These are phyloP conservation scores for Lachancea sp. DNA, from an alignment of 805 yeast species.

Conservation along the genomic window DNA sequence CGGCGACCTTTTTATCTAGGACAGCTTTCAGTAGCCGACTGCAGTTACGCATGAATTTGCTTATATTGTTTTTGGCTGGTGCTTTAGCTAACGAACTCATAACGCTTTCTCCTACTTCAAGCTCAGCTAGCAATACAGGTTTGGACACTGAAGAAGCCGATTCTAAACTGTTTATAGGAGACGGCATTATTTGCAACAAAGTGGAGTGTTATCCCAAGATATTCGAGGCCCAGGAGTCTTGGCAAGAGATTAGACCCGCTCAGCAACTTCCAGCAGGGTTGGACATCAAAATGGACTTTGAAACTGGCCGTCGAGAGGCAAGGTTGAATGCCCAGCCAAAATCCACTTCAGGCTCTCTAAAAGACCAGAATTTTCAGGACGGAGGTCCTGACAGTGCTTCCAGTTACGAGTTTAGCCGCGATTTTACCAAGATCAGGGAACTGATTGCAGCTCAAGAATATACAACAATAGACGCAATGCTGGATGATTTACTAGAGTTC, in stretches of 20 bases:
- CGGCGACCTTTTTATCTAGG: too few relatives aligned
- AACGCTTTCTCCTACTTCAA: constrained; percentile 3
- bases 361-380: constrained; percentile 15
- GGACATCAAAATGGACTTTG: constrained; percentile 67
- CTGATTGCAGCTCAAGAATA: constrained; percentile 19
- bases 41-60: constrained; percentile 8
- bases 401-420: constrained; percentile 25
- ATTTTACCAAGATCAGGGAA: constrained; percentile 28
- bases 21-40: too few relatives aligned
- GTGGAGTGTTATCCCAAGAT: constrained; percentile 55
- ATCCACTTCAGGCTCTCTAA: not conserved
- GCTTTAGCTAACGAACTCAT: constrained; percentile 6
- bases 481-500: constrained; percentile 46
- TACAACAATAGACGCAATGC: constrained; percentile 15
- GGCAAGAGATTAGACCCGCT: constrained; percentile 65
- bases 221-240: constrained; percentile 59
- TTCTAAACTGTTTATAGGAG: constrained; percentile 14
- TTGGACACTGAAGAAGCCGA: constrained; percentile 6
- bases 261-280: constrained; percentile 73
- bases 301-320: constrained; percentile 67
- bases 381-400: constrained; percentile 5
- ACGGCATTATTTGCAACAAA: constrained; percentile 30
- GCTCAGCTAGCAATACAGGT: not conserved
- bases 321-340: constrained; percentile 34
- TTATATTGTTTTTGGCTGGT: constrained; percentile 1